These are phyloP conservation scores for Rosa multiflora DNA, from an alignment of 306 rosid genomes.

Conservation along the genomic window DNA sequence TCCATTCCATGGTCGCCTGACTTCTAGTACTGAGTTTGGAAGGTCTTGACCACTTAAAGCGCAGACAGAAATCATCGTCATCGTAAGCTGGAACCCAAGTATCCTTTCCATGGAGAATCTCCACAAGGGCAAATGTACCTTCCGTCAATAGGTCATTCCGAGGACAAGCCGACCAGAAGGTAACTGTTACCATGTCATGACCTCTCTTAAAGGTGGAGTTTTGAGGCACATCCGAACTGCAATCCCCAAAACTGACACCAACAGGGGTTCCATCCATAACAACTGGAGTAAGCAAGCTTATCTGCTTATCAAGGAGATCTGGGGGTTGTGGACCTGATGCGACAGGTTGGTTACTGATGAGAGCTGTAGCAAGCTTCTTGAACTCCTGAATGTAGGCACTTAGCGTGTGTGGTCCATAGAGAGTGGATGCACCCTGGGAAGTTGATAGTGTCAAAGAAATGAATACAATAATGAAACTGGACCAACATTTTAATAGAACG, in stretches of 20 bases:
- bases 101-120: constrained; percentile 52
- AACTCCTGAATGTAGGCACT: constrained; percentile 91
- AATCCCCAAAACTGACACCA: constrained; percentile 69
- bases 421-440: constrained; percentile 82
- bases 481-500: not conserved
- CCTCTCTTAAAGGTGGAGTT: constrained; percentile 72
- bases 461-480: not conserved
- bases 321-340: constrained; percentile 84
- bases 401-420: constrained; percentile 86
- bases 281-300: constrained; percentile 78
- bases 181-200: constrained; percentile 46
- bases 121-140: constrained; percentile 87
- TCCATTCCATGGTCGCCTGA: constrained; percentile 85
- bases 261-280: constrained; percentile 67
- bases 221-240: constrained; percentile 52
- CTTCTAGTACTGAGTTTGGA: constrained; percentile 56
- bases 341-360: constrained; percentile 34
- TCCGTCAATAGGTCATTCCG: constrained; percentile 92
- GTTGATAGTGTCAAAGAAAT: constrained; percentile 8
- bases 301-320: constrained; percentile 65
- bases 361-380: constrained; percentile 73
- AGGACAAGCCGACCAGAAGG: constrained; percentile 92
- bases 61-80: constrained; percentile 87
- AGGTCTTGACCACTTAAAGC: constrained; percentile 87
- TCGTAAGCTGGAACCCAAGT: constrained; percentile 82